These are phyloP conservation scores for Naganishia albida DNA, from an alignment of 1,284 basidiomycete genomes.

Conservation along the genomic window DNA sequence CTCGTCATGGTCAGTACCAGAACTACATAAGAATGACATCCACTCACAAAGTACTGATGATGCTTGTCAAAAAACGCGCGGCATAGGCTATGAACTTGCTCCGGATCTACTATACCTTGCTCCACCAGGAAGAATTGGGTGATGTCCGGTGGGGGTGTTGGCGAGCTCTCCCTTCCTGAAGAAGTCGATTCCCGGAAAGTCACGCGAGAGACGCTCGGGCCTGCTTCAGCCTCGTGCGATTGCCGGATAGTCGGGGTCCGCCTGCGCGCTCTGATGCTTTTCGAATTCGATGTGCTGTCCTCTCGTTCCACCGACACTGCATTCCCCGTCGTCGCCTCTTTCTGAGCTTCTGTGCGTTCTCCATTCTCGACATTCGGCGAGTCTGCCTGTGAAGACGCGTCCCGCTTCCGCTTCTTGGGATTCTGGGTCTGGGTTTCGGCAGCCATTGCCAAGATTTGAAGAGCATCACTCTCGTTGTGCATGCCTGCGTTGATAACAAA, in stretches of 20 bases:
- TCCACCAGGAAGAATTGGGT: conserved; percentile 53
- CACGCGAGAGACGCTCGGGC: background rate
- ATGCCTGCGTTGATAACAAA: conserved; percentile 52
- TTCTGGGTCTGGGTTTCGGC: conserved; percentile 34
- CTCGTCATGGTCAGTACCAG: background rate
- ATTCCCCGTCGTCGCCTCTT: background rate
- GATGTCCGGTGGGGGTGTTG: conserved; percentile 32
- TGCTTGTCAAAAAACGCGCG: conserved; percentile 53
- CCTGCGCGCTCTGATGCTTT: background rate
- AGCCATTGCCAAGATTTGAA: conserved; percentile 52
- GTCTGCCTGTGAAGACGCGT: conserved; percentile 23
- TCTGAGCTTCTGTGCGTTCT: background rate
- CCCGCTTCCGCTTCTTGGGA: conserved; percentile 19
- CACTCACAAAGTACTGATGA: conserved; percentile 55
- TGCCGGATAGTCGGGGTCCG: conserved; percentile 6
- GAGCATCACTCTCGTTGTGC: conserved; percentile 54
- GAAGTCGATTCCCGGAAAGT: conserved; percentile 15
- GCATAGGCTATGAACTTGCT: conserved; percentile 46
- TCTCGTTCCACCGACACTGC: background rate
- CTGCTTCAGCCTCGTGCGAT: background rate
- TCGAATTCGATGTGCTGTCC: background rate
- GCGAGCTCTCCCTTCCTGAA: conserved; percentile 2
- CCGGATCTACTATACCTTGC: conserved; percentile 47
- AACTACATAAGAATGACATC: background rate
- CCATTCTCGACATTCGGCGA: conserved; percentile 17